Evolutionary conservation across 176 grass and related monocot genomes (phyloP).

Genomic region (Eleusine coracana): DNA sequence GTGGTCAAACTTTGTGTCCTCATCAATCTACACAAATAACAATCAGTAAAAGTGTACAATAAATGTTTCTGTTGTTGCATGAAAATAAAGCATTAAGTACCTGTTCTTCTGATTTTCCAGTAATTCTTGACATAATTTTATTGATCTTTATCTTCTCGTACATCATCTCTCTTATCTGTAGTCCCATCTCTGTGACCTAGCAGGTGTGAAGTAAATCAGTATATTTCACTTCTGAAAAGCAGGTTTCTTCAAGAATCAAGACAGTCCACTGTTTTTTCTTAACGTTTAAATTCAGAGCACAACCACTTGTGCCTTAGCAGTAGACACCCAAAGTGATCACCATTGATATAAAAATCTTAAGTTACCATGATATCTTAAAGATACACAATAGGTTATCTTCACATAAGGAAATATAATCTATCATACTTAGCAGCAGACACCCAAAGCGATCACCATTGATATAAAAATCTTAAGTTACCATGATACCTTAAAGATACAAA

Average conservation of each 20-base stretch:
- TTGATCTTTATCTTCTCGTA: constrained; percentile 93
- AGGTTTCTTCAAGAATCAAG: neutral
- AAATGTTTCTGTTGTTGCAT: neutral
- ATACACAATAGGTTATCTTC: neutral
- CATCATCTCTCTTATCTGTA: constrained; percentile 79
- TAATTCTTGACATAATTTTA: constrained; percentile 92
- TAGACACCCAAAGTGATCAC: neutral
- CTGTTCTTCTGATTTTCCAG: constrained; percentile 83
- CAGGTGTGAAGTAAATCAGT: constrained; percentile 23
- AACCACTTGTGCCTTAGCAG: neutral
- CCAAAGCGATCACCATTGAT: neutral
- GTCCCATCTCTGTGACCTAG: constrained; percentile 68
- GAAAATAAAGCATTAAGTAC: constrained; percentile 41
- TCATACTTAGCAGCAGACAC: neutral
- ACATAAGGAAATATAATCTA: neutral
- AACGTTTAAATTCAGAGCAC: neutral
- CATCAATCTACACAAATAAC: constrained; percentile 64
- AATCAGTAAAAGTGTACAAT: constrained; percentile 18
- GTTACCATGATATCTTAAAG: constrained; percentile 1
- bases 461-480: neutral
- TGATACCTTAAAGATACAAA: neutral
- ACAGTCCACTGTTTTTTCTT: neutral
- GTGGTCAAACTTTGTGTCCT: constrained; percentile 84
- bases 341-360: neutral
- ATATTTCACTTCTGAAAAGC: constrained; percentile 5